Evolutionary conservation across 129 eudicot species (phyloP), one percentile per base, ranked within the genome.

Genomic region (Flaveria trinervia): DNA sequence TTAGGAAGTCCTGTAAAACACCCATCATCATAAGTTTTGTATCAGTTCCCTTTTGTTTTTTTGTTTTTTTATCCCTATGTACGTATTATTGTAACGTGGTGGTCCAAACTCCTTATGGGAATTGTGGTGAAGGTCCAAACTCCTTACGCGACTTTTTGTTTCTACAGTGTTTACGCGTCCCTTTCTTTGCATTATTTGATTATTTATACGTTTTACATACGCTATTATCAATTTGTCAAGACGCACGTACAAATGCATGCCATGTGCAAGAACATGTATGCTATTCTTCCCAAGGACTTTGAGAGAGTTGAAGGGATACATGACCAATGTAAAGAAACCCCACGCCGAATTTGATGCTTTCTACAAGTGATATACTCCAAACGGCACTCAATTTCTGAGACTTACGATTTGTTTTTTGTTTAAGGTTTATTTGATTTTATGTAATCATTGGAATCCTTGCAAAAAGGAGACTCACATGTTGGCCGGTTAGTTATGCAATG

Each of bases 211-310:
- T 75, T 66, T 14, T 59, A 22, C 28, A 1, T 57, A 64, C 84
- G 93, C 83, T 88, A 71, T 22, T 84, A 9, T 87, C 92, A 26
- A 85, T 85, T 12, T 85, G 89, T 60, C 89, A 88, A 56, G 89
- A 85, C 74, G 93, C 90, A 14, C 84, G 93, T 25, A 79, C 85
- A 90, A 18, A 79, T 56, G 28, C 28, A 56, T 3, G 62, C 30
- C 1, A 28, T 18, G 28, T 81, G 89, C n/a, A 88, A 88, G 61
- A 88, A 85, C 70, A 81, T 85, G 50, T 88, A 83, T 50, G 84
- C 85, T 8, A 85, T 88, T 67, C 85, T 88, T 13, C 83, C 89
- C 1, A 87, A 85, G 71, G 81, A 86, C 65, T 88, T 88, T 49
- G 90, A 86, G 76, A 81, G 7, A n/a, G n/a, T n/a, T n/a, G n/a